Evolutionary conservation across 495 filamentous ascomycete genomes (phyloP), one percentile per base, ranked within the genome.

Genomic region (Xylaria palmicola): DNA sequence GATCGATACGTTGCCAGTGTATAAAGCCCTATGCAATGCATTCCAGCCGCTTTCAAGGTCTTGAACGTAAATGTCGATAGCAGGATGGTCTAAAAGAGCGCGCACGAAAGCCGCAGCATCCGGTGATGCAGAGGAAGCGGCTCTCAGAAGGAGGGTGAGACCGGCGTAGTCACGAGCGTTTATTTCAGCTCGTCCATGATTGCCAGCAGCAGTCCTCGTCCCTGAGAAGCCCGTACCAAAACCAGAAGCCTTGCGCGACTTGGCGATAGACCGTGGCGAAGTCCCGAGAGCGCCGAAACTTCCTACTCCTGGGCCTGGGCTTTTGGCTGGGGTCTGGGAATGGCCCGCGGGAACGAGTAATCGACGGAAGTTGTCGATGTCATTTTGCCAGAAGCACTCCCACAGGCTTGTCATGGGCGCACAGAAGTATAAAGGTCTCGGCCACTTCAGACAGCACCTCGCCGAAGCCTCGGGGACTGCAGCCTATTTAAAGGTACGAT

Each of bases 31-130:
- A 67, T 98, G 94, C 44, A 98, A 78, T 19, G 92, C 86, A 52
- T 95, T 98, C 94, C 94, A 98, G 20, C 93, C 95, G 72, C 88
- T 97, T 72, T 98, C 94, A 40, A 81, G 78, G 72, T 98, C 94
- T 62, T 95, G 91, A 15, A 80, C 73, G 64, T 95, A 91, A 12
- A 98, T 81, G 75, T 98, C 94, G 59, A 89, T 83, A n/a, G 86
- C 78, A 6, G 94, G 90, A 60, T 92, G 86, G 19, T 89, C 85
- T 8, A 97, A 78, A 20, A 98, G 75, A 12, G 91, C 88, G 56
- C 81, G 74, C 15, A 92, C 91, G 62, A 96, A 97, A 15, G 76
- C 79, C 10, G 85, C 66, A 12, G 89, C 87, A 59, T 84, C 87
- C 15, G 82, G 71, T 47, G 87, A 84, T 15, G 82, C 83, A 7